These are phyloP conservation scores for Neolentinus lepideus DNA, from an alignment of 1,284 basidiomycete genomes.

Conservation along the genomic window DNA sequence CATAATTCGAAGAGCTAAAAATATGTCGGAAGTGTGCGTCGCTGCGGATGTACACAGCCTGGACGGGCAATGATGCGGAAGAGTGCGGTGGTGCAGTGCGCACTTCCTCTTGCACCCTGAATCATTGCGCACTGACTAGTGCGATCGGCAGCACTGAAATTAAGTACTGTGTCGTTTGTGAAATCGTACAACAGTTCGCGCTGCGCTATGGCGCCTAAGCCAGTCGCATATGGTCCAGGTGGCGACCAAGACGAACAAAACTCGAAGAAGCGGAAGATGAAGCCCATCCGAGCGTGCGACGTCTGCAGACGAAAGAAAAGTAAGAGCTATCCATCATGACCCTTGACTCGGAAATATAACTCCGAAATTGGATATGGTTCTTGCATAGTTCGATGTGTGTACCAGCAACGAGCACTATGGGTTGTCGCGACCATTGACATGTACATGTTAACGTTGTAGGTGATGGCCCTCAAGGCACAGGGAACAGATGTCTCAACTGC, in stretches of 20 bases:
- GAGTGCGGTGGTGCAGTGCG: no score
- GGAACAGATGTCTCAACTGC: neutral
- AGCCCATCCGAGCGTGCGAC: neutral
- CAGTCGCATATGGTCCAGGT: neutral
- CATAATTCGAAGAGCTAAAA: no score
- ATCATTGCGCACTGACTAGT: no score
- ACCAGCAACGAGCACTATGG: neutral
- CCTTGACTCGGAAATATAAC: neutral
- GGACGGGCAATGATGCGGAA: no score
- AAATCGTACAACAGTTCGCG: no score
- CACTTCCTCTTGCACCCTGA: no score
- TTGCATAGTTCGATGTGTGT: neutral
- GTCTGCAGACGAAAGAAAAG: slow-evolving; percentile 1
- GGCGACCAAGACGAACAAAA: neutral
- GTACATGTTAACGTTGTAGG: neutral
- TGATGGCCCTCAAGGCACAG: neutral
- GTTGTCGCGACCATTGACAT: neutral
- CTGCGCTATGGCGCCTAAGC: neutral
- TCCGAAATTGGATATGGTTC: neutral
- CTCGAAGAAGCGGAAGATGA: neutral
- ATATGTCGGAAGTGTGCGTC: no score
- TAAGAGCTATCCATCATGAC: neutral
- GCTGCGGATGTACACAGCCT: no score
- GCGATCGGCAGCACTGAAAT: no score
- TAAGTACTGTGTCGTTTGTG: no score